Conservation (phyloP, 2,329 filamentous ascomycete species). For the Microdochium paspali region DNA sequence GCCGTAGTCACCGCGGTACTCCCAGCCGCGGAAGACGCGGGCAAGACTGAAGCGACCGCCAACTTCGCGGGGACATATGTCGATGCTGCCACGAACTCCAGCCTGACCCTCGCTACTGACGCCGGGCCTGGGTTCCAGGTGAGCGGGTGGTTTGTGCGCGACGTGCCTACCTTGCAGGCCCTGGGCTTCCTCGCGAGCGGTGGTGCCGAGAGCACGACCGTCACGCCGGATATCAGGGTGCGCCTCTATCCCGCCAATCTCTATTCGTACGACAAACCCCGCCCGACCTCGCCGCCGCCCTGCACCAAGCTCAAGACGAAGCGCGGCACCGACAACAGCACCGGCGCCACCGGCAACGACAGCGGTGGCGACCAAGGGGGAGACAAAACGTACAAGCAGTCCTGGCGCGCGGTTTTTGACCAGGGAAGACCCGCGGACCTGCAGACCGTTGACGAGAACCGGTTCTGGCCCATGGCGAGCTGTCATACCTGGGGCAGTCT, state of each 20-base stretch:
- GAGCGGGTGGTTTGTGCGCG: slow-evolving; percentile 26
- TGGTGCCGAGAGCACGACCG: slow-evolving; percentile 17
- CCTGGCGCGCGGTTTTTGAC: slow-evolving; percentile 15
- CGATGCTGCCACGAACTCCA: slow-evolving; percentile 27
- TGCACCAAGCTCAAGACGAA: neutral
- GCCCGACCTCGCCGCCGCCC: too few relatives aligned
- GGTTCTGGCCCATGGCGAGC: slow-evolving; percentile 13
- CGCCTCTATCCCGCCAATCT: slow-evolving; percentile 16
- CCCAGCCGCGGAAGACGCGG: slow-evolving; percentile 30
- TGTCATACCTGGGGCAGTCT: slow-evolving; percentile 15
- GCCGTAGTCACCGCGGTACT: slow-evolving; percentile 23
- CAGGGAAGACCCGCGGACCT: slow-evolving; percentile 8
- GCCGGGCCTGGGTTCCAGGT: slow-evolving; percentile 28
- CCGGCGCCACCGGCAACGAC: neutral
- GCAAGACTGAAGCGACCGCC: slow-evolving; percentile 22
- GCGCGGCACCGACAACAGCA: neutral
- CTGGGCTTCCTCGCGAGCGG: slow-evolving; percentile 19
- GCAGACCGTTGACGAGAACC: slow-evolving; percentile 8
- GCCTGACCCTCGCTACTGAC: slow-evolving; percentile 25
- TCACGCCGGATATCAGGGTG: slow-evolving; percentile 7
- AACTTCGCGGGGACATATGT: slow-evolving; percentile 26
- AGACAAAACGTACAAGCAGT: slow-evolving; percentile 1
- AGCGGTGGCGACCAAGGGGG: too few relatives aligned
- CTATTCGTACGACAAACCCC: neutral
- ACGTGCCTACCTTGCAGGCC: slow-evolving; percentile 11